A percentile compares a stretch with the other conserved stretches of the same genome.
These are phyloP conservation scores for Fragilaria radians DNA, from an alignment of 108 stramenopile species.

Conservation along the genomic window DNA sequence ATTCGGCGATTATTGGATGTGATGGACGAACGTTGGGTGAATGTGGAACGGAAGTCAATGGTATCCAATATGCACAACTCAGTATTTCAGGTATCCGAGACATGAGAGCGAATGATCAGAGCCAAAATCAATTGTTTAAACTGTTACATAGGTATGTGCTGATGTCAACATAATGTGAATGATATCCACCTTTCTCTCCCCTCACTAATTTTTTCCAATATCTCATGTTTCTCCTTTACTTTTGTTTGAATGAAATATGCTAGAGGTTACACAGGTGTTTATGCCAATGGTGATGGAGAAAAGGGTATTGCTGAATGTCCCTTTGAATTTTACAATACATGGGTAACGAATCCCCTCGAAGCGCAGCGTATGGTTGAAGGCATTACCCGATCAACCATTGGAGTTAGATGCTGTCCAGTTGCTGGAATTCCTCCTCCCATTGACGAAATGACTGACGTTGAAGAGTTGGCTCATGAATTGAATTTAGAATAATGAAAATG, in stretches of 20 bases:
- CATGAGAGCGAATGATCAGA: constrained; percentile 64
- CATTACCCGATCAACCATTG: constrained; percentile 66
- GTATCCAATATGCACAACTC: constrained; percentile 70
- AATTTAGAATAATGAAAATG: constrained; percentile 26
- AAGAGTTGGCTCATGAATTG: constrained; percentile 38
- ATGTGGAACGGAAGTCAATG: constrained; percentile 72
- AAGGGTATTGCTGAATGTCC: constrained; percentile 65
- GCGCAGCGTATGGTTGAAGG: constrained; percentile 66
- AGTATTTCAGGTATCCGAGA: constrained; percentile 65
- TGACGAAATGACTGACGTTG: constrained; percentile 31
- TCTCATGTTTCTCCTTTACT: constrained; percentile 5
- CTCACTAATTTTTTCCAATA: constrained; percentile 10
- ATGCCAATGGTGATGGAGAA: constrained; percentile 71
- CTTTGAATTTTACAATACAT: constrained; percentile 63
- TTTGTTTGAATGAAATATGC: not conserved
- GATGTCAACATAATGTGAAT: too few relatives aligned
- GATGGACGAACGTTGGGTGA: constrained; percentile 82
- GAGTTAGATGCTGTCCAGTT: constrained; percentile 52
- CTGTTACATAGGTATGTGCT: constrained; percentile 41
- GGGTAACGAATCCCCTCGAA: constrained; percentile 67
- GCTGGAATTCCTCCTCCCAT: constrained; percentile 38
- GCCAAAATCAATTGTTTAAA: constrained; percentile 81
- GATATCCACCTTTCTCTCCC: not conserved
- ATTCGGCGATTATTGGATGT: constrained; percentile 61
- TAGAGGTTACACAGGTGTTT: constrained; percentile 57